These are phyloP conservation scores for Leccinellum albellum DNA, from an alignment of 768 basidiomycete genomes.

Conservation along the genomic window DNA sequence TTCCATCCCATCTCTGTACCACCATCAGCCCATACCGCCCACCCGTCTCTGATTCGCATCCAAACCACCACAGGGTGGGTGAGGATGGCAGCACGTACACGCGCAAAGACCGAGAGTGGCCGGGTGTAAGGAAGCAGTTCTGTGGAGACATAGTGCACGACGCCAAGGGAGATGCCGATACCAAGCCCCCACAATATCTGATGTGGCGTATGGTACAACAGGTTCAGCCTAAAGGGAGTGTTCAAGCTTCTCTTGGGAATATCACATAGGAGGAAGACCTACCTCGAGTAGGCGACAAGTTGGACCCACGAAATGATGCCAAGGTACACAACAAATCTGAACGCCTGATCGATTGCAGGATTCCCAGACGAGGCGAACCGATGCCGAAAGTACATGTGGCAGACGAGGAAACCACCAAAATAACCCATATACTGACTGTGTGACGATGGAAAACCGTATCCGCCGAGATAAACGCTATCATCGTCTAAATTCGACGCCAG, in stretches of 20 bases:
- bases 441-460: conserved; percentile 86
- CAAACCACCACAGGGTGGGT: conserved; percentile 56
- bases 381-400: conserved; percentile 71
- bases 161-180: conserved; percentile 58
- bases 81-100: conserved; percentile 46
- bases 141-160: conserved; percentile 48
- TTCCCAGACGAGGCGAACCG: conserved; percentile 55
- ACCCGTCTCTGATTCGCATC: conserved; percentile 75
- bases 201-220: conserved; percentile 68
- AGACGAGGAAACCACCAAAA: conserved; percentile 71
- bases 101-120: conserved; percentile 55
- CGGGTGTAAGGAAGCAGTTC: conserved; percentile 55
- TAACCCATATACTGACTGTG: conserved; percentile 92
- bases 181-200: conserved; percentile 75
- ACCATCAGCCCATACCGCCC: conserved; percentile 78
- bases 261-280: conserved; percentile 11
- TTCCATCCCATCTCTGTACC: conserved; percentile 71
- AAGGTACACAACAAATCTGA: conserved; percentile 44
- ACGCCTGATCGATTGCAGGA: conserved; percentile 47
- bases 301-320: conserved; percentile 54
- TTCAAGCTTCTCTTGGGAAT: background rate
- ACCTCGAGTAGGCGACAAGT: conserved; percentile 80
- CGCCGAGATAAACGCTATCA: conserved; percentile 36
- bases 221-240: conserved; percentile 46
- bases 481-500: conserved; percentile 9